Evolutionary conservation across 495 filamentous ascomycete species (phyloP).

Genomic region (Aspergillus kassunensis): DNA sequence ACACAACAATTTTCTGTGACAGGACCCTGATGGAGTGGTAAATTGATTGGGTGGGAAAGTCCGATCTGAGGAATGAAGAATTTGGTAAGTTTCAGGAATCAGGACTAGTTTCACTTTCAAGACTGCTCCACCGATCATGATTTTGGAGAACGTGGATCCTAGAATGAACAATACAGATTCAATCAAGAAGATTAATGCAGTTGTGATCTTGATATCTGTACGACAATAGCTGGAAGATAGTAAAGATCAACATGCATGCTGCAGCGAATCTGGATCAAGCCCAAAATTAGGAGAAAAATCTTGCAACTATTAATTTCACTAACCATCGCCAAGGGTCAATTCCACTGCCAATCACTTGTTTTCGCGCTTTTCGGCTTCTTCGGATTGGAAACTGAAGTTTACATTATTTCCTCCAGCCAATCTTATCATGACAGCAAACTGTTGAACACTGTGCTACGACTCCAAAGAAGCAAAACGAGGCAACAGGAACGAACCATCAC

Average conservation of each 20-base stretch:
- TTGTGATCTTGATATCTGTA: not conserved
- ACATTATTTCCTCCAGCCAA: slow-evolving; percentile 8
- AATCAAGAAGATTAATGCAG: not conserved
- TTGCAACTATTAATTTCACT: not conserved
- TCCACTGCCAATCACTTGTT: not conserved
- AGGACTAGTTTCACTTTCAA: too few relatives aligned
- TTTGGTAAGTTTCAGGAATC: too few relatives aligned
- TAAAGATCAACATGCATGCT: not conserved
- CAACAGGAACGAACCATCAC: not conserved
- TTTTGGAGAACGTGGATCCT: not conserved
- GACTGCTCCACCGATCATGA: not conserved
- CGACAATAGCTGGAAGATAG: too few relatives aligned
- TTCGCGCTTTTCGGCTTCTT: slow-evolving; percentile 1
- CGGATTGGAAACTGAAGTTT: not conserved
- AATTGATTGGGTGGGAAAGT: too few relatives aligned
- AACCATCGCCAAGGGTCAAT: not conserved
- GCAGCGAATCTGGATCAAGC: too few relatives aligned
- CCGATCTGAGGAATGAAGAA: too few relatives aligned
- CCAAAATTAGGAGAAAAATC: too few relatives aligned
- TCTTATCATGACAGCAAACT: slow-evolving; percentile 13
- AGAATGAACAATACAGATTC: too few relatives aligned
- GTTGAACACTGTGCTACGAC: not conserved
- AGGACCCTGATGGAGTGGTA: too few relatives aligned
- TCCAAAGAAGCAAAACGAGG: not conserved
- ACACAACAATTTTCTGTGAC: too few relatives aligned